Percentiles rank a stretch among this genome's conserved stretches.
These are phyloP conservation scores for Tetradesmus obliquus DNA, from an alignment of 139 green algal genomes.

Conservation along the genomic window DNA sequence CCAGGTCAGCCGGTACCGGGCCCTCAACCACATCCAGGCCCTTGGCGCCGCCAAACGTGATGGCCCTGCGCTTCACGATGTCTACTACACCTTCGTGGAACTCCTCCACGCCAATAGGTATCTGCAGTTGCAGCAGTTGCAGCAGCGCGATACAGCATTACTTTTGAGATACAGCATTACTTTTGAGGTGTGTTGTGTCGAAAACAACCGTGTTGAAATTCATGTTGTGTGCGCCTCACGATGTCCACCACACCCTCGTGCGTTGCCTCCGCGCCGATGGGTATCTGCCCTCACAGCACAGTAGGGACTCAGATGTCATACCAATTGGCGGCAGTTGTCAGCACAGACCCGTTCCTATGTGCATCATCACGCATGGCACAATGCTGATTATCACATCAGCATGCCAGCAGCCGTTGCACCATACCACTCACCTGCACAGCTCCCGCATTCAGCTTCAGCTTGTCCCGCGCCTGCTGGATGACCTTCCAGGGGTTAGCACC, in stretches of 20 bases:
- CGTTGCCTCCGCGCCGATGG: slow-evolving; percentile 94
- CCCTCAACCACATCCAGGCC: slow-evolving; percentile 69
- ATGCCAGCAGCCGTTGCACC: background rate
- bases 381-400: background rate
- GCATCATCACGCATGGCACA: background rate
- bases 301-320: too few relatives aligned
- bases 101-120: slow-evolving; percentile 96
- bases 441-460: slow-evolving; percentile 91
- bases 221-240: background rate
- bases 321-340: too few relatives aligned
- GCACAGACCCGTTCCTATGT: too few relatives aligned
- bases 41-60: slow-evolving; percentile 79
- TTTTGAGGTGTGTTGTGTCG: too few relatives aligned
- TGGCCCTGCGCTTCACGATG: slow-evolving; percentile 76
- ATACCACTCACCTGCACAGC: slow-evolving; percentile 78
- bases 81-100: slow-evolving; percentile 93
- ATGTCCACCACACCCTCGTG: slow-evolving; percentile 74
- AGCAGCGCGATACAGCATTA: background rate
- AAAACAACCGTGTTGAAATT: background rate
- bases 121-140: slow-evolving; percentile 12
- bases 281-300: slow-evolving; percentile 57
- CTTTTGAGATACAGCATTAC: too few relatives aligned
- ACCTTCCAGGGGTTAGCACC: slow-evolving; percentile 91
- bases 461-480: slow-evolving; percentile 80
- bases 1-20: slow-evolving; percentile 78